Evolutionary conservation across 306 rosid species (phyloP), one percentile per base, ranked within the genome.

Genomic region (Cicer pinnatifidum): DNA sequence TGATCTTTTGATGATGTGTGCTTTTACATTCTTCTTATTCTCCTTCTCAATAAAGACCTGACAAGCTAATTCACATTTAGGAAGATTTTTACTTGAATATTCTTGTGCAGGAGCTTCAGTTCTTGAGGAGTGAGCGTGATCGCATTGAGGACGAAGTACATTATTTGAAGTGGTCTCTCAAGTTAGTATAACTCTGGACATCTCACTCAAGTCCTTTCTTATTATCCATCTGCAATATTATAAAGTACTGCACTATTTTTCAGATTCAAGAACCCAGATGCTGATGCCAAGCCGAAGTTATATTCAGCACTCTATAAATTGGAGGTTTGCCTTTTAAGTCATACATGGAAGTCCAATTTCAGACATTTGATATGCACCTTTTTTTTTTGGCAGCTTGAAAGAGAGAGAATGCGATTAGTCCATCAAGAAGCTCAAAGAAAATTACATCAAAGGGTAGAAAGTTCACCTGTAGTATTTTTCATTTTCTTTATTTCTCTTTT

Each of bases 71-170:
- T 35, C 47, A 41, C 62, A 20, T 12, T 43, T 6, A 7, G 80
- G 50, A 56, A 61, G 74, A 56, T 8, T 33, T 58, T 82, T 54
- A 45, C 73, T 52, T 61, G 66, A 47, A 37, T 71, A 12, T 67
- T 84, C 28, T 81, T 63, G 53, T 76, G 67, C 88, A 95, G 99
- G 82, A 84, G 84, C 93, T 91, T 74, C 93, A 86, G 56, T 83
- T 73, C 56, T 76, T 91, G 85, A 86, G 97, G 89, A 87, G 82
- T 65, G 87, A 91, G 44, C 96, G 97, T 9, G 93, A 89, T 78
- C 73, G 66, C 61, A 87, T 89, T 75, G 99, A 95, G 84, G 97
- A 91, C 86, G 87, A 88, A 84, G 80, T 95, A 51, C 92, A 88
- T 82, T 90, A 83, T 80, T 64, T 91, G 85, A 86, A 88, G 87